These are phyloP conservation scores for Podospora australis DNA, from an alignment of 495 filamentous ascomycete species.

Conservation along the genomic window DNA sequence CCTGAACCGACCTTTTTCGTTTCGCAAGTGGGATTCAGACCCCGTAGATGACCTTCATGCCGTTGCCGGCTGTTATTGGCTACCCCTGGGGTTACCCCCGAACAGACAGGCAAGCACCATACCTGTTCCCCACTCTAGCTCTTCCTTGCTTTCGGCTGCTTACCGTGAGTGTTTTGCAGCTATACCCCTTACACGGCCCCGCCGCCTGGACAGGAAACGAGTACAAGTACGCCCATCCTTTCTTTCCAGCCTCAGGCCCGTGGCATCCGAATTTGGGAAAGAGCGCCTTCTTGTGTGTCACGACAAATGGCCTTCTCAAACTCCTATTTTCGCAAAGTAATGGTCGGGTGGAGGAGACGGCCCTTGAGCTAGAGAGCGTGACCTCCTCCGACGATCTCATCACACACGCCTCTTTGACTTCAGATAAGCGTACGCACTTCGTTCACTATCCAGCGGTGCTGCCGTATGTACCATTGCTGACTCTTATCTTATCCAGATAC, in stretches of 20 bases:
- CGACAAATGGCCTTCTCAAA: slow-evolving; percentile 60
- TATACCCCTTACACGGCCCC: slow-evolving; percentile 37
- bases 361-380: slow-evolving; percentile 62
- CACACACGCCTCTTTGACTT: slow-evolving; percentile 73
- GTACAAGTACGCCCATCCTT: slow-evolving; percentile 39
- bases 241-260: slow-evolving; percentile 56
- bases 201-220: slow-evolving; percentile 37
- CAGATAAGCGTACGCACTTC: slow-evolving; percentile 58
- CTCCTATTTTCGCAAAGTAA: slow-evolving; percentile 64
- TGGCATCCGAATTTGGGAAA: slow-evolving; percentile 59
- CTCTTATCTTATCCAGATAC: too few relatives aligned
- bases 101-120: too few relatives aligned
- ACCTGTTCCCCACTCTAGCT: too few relatives aligned
- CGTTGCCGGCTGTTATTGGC: slow-evolving; percentile 81
- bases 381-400: slow-evolving; percentile 61
- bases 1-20: slow-evolving; percentile 57
- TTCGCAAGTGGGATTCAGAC: slow-evolving; percentile 51
- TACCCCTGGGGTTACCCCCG: slow-evolving; percentile 45
- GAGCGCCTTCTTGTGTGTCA: slow-evolving; percentile 64
- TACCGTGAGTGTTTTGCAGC: slow-evolving; percentile 30
- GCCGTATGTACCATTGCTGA: too few relatives aligned
- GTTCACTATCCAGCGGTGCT: too few relatives aligned
- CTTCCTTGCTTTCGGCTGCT: too few relatives aligned
- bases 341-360: slow-evolving; percentile 58
- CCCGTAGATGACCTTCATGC: slow-evolving; percentile 63